These are phyloP conservation scores for Macrolepiota albuminosa DNA, from an alignment of 768 basidiomycete genomes.

Conservation along the genomic window DNA sequence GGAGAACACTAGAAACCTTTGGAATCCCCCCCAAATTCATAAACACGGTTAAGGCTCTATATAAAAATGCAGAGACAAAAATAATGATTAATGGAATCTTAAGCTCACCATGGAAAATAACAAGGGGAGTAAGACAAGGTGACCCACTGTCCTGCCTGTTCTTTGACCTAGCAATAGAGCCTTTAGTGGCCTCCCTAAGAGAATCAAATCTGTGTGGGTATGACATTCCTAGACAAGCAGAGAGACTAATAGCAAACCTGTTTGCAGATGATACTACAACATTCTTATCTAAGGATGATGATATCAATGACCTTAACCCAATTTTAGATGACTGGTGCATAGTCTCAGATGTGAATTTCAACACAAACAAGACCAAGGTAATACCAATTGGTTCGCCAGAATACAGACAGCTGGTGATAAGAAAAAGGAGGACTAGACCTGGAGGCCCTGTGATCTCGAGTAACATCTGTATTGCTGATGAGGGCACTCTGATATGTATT, in stretches of 20 bases:
- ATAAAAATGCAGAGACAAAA: accelerated
- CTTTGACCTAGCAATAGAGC: too few relatives aligned
- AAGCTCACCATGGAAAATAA: not conserved
- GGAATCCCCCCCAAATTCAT: too few relatives aligned
- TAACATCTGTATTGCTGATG: not conserved
- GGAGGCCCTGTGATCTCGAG: not conserved
- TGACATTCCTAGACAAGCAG: not conserved
- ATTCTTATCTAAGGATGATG: not conserved
- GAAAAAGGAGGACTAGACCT: not conserved
- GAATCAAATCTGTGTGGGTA: not conserved
- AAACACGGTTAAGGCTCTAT: not conserved
- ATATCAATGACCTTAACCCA: not conserved
- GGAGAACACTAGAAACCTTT: too few relatives aligned
- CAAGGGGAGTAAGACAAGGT: too few relatives aligned
- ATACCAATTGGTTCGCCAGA: not conserved
- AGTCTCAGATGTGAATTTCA: not conserved
- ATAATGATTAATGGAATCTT: not conserved
- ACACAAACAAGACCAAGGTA: not conserved
- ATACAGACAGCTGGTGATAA: not conserved
- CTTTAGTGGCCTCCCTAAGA: too few relatives aligned
- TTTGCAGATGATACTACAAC: not conserved
- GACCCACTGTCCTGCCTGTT: too few relatives aligned
- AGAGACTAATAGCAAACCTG: not conserved
- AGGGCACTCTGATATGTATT: not conserved
- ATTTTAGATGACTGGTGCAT: not conserved